Percentiles rank a stretch among this genome's conserved stretches.
These are phyloP conservation scores for Lactarius sanguifluus DNA, from an alignment of 768 basidiomycete species.

Conservation along the genomic window DNA sequence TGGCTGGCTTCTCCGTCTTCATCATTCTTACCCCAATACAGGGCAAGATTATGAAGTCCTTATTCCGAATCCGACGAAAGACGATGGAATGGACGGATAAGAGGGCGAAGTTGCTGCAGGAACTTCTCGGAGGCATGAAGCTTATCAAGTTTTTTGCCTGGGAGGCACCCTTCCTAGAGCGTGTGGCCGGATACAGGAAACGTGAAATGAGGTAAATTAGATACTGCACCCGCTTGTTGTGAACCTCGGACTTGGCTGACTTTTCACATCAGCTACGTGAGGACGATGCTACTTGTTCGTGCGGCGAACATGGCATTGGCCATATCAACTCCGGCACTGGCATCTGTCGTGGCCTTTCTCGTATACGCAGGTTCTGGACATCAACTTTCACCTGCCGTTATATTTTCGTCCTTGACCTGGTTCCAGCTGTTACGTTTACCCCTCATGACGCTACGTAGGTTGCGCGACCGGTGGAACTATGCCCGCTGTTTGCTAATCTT, in stretches of 20 bases:
- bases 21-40: slow-evolving; percentile 73
- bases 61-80: slow-evolving; percentile 67
- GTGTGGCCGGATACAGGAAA: slow-evolving; percentile 65
- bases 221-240: not conserved
- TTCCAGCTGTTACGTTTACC: slow-evolving; percentile 85
- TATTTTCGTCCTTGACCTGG: slow-evolving; percentile 83
- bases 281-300: slow-evolving; percentile 63
- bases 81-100: slow-evolving; percentile 91
- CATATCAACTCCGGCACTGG: slow-evolving; percentile 71
- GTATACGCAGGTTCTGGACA: slow-evolving; percentile 77
- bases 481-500: not conserved
- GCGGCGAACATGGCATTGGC: slow-evolving; percentile 67
- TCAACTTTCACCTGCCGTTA: slow-evolving; percentile 59
- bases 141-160: slow-evolving; percentile 92
- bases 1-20: slow-evolving; percentile 62
- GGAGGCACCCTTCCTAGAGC: slow-evolving; percentile 78
- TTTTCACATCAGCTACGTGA: slow-evolving; percentile 50
- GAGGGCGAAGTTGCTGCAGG: slow-evolving; percentile 85
- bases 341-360: slow-evolving; percentile 74
- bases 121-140: slow-evolving; percentile 85
- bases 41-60: slow-evolving; percentile 64
- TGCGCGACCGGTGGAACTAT: not conserved
- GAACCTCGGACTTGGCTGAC: slow-evolving; percentile 15
- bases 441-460: slow-evolving; percentile 64
- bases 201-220: slow-evolving; percentile 58